Percentiles rank a stretch among this genome's conserved stretches.
These are phyloP conservation scores for Polygonum maritimum DNA, from an alignment of 148 eudicot species.

Conservation along the genomic window DNA sequence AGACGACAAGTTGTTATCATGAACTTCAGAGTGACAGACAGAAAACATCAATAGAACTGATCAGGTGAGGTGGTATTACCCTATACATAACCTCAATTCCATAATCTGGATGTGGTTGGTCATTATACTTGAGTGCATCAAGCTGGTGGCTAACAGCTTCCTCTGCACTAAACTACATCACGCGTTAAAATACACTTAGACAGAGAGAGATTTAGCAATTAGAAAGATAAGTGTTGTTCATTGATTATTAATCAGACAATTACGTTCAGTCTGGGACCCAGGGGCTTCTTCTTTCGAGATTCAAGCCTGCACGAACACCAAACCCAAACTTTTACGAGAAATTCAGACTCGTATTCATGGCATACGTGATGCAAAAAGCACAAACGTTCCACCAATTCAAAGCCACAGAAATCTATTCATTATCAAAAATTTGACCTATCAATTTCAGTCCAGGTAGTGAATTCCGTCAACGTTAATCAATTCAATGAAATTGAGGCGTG, in stretches of 20 bases:
- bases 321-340: background rate
- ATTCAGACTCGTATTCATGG: too few species aligned
- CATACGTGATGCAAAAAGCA: too few species aligned
- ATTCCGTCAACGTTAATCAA: background rate
- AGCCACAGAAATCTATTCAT: background rate
- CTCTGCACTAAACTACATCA: conserved; percentile 87
- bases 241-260: conserved; percentile 9
- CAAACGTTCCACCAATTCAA: too few species aligned
- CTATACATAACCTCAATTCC: conserved; percentile 96
- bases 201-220: background rate
- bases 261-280: conserved; percentile 87
- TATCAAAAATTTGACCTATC: background rate
- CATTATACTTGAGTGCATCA: conserved; percentile 89
- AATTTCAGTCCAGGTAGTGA: background rate
- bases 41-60: background rate
- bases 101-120: conserved; percentile 85
- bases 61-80: conserved; percentile 28
- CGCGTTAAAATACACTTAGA: conserved; percentile 13
- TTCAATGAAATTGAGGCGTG: background rate
- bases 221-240: background rate
- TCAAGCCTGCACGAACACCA: conserved; percentile 58
- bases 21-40: background rate
- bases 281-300: conserved; percentile 73
- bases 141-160: conserved; percentile 84
- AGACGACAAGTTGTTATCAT: conserved; percentile 1